These are phyloP conservation scores for Malus hybrid DNA, from an alignment of 331 rosid species.

Conservation along the genomic window DNA sequence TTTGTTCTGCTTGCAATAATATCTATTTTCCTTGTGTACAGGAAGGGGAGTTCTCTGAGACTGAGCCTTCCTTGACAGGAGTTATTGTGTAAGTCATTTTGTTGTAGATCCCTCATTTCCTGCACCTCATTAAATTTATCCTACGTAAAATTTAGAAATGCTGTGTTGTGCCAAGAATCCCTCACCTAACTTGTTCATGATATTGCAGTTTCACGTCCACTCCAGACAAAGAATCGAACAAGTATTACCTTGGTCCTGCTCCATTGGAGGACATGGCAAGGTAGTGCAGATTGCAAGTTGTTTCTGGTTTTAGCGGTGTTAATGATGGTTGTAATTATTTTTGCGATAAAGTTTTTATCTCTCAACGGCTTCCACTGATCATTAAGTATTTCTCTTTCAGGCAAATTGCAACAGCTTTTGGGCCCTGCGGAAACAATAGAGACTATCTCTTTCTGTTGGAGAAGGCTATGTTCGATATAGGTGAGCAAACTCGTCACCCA, in stretches of 20 bases:
- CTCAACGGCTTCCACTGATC: neutral
- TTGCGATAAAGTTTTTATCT: neutral
- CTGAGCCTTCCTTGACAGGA: slow-evolving; percentile 53
- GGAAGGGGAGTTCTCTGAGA: slow-evolving; percentile 48
- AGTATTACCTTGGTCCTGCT: slow-evolving; percentile 93
- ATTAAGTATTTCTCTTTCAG: slow-evolving; percentile 23
- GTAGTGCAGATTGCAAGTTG: slow-evolving; percentile 19
- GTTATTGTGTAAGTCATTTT: slow-evolving; percentile 65
- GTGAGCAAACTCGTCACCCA: slow-evolving; percentile 20
- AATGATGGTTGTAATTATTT: neutral
- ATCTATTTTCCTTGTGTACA: slow-evolving; percentile 15
- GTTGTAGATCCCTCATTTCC: neutral
- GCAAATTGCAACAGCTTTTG: slow-evolving; percentile 92
- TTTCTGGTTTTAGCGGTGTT: neutral
- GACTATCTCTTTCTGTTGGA: slow-evolving; percentile 78
- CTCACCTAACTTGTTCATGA: neutral
- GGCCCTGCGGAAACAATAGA: slow-evolving; percentile 89
- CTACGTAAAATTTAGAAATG: neutral
- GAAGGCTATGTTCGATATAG: slow-evolving; percentile 78
- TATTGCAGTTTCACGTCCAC: slow-evolving; percentile 82
- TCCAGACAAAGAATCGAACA: slow-evolving; percentile 69
- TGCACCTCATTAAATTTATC: neutral
- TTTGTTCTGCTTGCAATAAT: neutral
- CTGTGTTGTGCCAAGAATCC: neutral
- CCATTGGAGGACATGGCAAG: slow-evolving; percentile 87